Conservation (phyloP, 208 protist species). For the Acanthamoeba royreba region DNA sequence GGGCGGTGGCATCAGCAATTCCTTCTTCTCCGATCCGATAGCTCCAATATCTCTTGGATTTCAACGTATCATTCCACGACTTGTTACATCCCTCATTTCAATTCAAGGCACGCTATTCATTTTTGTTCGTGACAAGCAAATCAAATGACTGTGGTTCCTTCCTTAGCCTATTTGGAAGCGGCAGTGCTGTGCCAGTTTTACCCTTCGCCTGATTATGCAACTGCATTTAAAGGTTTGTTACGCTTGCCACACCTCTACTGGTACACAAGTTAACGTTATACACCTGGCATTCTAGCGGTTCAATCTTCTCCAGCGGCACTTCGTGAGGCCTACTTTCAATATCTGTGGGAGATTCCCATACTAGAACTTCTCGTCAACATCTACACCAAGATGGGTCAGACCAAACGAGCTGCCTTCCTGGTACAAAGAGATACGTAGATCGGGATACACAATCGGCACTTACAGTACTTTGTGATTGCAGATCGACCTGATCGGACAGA, state of each 20-base stretch:
- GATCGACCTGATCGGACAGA: conserved; percentile 5
- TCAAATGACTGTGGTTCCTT: background rate
- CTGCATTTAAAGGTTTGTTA: background rate
- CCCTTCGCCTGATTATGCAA: background rate
- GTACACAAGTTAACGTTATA: no score
- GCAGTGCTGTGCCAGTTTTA: background rate
- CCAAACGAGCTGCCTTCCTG: background rate
- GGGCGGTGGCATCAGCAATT: background rate
- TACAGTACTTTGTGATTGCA: no score
- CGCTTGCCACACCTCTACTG: background rate
- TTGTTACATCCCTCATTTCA: background rate
- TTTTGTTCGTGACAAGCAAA: background rate
- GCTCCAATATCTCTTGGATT: background rate
- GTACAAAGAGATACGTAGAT: no score
- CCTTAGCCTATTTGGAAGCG: background rate
- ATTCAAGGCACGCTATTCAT: background rate
- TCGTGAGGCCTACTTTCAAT: conserved; percentile 7
- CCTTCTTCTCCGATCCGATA: background rate
- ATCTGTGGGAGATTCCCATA: conserved; percentile 37
- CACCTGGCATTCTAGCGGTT: no score
- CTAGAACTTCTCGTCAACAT: conserved; percentile 20
- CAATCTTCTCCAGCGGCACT: background rate
- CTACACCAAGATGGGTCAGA: background rate
- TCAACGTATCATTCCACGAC: background rate
- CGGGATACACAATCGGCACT: no score